Percentiles rank a stretch among this genome's conserved stretches.
These are phyloP conservation scores for Apiospora pterosperma DNA, from an alignment of 2,329 filamentous ascomycete species.

Conservation along the genomic window DNA sequence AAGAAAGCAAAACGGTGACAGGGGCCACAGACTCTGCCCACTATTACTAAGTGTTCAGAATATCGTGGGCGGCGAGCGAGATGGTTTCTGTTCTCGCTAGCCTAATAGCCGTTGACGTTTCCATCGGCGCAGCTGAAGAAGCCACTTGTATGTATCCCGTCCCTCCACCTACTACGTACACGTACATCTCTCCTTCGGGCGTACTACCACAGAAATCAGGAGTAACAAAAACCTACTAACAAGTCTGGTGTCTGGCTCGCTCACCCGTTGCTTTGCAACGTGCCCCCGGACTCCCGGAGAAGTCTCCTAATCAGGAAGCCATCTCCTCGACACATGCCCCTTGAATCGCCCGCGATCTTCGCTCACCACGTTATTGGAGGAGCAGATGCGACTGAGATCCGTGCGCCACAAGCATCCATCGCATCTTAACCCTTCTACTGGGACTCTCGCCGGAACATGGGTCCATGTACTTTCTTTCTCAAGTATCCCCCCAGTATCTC, in stretches of 20 bases:
- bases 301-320: background rate
- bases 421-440: background rate
- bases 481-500: background rate
- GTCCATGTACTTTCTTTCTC: background rate
- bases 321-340: constrained; percentile 1
- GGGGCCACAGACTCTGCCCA: background rate
- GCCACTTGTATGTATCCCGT: background rate
- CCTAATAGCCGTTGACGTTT: background rate
- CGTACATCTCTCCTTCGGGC: background rate
- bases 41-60: background rate
- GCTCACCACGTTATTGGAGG: constrained; percentile 1
- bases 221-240: background rate
- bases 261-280: background rate
- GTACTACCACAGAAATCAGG: background rate
- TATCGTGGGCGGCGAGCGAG: background rate
- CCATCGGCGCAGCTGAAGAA: background rate
- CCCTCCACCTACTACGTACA: too few relatives aligned
- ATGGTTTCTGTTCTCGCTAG: background rate
- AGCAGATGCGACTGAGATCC: background rate
- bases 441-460: background rate
- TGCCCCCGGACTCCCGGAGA: background rate
- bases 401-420: constrained; percentile 1
- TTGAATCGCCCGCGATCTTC: constrained; percentile 3
- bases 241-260: background rate
- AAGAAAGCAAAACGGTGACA: background rate